Percentiles rank a stretch among this genome's conserved stretches.
Evolutionary conservation across 2,329 filamentous ascomycete genomes (phyloP).

Genomic region (Sporothrix sp.): DNA sequence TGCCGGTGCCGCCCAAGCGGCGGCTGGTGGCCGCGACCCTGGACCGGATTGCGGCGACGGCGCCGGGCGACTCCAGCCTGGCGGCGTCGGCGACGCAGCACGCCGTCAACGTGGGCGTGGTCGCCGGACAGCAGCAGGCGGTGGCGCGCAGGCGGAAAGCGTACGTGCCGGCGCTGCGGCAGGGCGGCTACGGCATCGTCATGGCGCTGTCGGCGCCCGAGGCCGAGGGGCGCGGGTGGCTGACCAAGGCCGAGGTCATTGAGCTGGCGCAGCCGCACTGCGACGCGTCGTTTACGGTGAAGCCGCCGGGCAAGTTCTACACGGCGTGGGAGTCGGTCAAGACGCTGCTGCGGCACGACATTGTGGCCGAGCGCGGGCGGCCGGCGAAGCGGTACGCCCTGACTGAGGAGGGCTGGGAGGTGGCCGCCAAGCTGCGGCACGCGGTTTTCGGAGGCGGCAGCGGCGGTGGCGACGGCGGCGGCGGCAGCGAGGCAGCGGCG

Average conservation of each 20-base stretch:
- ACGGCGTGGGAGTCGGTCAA: conserved; percentile 82
- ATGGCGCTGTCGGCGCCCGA: conserved; percentile 53
- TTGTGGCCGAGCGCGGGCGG: conserved; percentile 61
- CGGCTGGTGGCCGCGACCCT: conserved; percentile 20
- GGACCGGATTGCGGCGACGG: conserved; percentile 16
- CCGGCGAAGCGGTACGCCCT: conserved; percentile 59
- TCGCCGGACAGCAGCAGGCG: conserved; percentile 22
- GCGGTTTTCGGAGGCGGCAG: conserved; percentile 22
- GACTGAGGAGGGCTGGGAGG: conserved; percentile 70
- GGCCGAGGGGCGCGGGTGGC: conserved; percentile 42
- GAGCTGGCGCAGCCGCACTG: conserved; percentile 61
- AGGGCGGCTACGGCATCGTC: conserved; percentile 64
- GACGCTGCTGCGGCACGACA: conserved; percentile 60
- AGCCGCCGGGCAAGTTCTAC: conserved; percentile 58
- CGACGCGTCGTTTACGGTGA: conserved; percentile 60
- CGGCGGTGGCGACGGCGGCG: background rate
- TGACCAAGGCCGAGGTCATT: conserved; percentile 61
- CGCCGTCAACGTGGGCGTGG: background rate
- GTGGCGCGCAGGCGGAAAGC: conserved; percentile 40
- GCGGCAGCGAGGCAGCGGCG: background rate
- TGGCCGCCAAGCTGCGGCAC: conserved; percentile 54
- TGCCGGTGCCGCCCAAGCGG: conserved; percentile 53
- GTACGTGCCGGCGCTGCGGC: conserved; percentile 64
- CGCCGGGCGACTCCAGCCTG: conserved; percentile 4
- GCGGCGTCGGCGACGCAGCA: background rate